These are phyloP conservation scores for Plasmodium coatneyi DNA, from an alignment of 169 alveolate genomes.

Conservation along the genomic window DNA sequence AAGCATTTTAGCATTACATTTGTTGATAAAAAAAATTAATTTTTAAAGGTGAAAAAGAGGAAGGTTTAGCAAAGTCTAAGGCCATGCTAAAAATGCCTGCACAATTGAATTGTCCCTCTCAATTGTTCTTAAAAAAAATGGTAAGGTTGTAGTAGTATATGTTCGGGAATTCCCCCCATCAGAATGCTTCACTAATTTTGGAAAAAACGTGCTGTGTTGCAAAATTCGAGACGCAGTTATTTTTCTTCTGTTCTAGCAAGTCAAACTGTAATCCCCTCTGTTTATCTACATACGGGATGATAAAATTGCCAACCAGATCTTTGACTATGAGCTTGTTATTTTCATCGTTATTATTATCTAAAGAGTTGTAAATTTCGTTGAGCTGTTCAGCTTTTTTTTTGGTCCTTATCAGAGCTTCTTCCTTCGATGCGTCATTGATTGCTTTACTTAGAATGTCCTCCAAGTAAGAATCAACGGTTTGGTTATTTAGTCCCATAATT, in stretches of 20 bases:
- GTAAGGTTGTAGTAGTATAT: neutral
- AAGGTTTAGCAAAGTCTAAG: neutral
- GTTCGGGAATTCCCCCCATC: neutral
- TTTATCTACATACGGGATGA: conserved; percentile 74
- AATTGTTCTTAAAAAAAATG: neutral
- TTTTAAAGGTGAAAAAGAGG: neutral
- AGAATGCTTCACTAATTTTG: conserved; percentile 63
- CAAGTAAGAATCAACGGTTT: conserved; percentile 73
- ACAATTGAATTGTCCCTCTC: neutral
- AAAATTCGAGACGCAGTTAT: conserved; percentile 49
- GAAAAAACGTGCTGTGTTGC: conserved; percentile 73
- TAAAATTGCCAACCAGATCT: conserved; percentile 73
- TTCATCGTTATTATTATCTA: conserved; percentile 52
- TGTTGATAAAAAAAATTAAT: neutral
- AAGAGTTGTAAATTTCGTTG: conserved; percentile 64
- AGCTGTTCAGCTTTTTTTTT: conserved; percentile 73
- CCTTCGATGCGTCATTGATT: conserved; percentile 65
- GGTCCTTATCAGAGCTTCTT: conserved; percentile 69
- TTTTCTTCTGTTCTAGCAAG: conserved; percentile 58
- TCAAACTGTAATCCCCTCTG: conserved; percentile 70
- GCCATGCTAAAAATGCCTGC: neutral
- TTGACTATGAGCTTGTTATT: conserved; percentile 55
- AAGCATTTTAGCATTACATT: neutral
- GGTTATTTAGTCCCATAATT: conserved; percentile 73
- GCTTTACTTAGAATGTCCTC: conserved; percentile 68